phyloP scores from a whole-genome alignment of 2,329 filamentous ascomycete species.

The Paecilomyces fulvus region DNA sequence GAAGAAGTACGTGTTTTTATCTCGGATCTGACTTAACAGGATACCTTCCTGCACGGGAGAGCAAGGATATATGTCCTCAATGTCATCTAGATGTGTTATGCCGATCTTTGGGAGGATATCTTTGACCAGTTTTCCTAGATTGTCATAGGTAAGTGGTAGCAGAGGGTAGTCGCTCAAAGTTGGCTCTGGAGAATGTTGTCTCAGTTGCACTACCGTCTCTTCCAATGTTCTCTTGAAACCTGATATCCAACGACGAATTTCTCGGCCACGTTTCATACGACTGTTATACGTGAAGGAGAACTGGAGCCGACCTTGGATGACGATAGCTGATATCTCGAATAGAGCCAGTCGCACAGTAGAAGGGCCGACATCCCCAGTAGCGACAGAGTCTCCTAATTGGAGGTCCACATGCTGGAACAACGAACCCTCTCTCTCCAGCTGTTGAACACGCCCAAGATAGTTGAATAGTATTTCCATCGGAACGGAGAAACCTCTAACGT shows the following conservation, averaged over 20 bases:
- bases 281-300: slow-evolving; percentile 44
- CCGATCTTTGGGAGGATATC: slow-evolving; percentile 28
- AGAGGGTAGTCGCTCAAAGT: slow-evolving; percentile 39
- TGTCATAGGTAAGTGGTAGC: slow-evolving; percentile 33
- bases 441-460: slow-evolving; percentile 30
- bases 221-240: slow-evolving; percentile 31
- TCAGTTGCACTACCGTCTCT: slow-evolving; percentile 16
- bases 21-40: slow-evolving; percentile 28
- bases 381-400: slow-evolving; percentile 19
- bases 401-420: slow-evolving; percentile 35
- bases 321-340: slow-evolving; percentile 44
- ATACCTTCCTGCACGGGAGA: slow-evolving; percentile 31
- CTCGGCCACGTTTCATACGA: slow-evolving; percentile 36
- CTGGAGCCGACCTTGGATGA: slow-evolving; percentile 38
- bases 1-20: slow-evolving; percentile 28
- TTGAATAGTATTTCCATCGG: slow-evolving; percentile 36
- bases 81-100: slow-evolving; percentile 18
- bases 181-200: slow-evolving; percentile 18
- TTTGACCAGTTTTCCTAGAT: slow-evolving; percentile 27
- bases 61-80: slow-evolving; percentile 30
- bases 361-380: slow-evolving; percentile 37
- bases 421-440: slow-evolving; percentile 38
- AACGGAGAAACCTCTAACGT: slow-evolving; percentile 24
- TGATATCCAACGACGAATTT: slow-evolving; percentile 36
- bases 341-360: slow-evolving; percentile 39